Base-by-base conservation (phyloP, 306 rosid species). In the Cicer judaicum region DNA sequence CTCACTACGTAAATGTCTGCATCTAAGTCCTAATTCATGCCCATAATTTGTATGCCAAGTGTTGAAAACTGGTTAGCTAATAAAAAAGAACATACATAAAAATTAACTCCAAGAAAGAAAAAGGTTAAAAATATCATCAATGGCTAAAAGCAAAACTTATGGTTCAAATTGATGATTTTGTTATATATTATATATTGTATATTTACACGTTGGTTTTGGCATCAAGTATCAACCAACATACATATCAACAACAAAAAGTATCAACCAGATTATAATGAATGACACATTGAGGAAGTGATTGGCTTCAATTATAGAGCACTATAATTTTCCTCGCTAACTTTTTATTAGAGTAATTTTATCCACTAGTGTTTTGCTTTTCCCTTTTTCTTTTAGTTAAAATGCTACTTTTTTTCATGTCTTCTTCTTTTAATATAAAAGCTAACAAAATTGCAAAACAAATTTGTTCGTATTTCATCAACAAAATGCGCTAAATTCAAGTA, bases 221-320 rank as follows among this genome's bases (percentile, higher is more conserved):
- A 78, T 39, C 8, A 46, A 64, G 19, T 60, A 24, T 24, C 34
- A 24, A 24, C 34, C 34, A 24, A 0, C 3, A 24, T 24, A 24
- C 34, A 24, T 24, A 24, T 24, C 34, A 24, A 24, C 34, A 24
- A 24, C 34, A 24, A 24, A 24, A 46, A 64, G 19, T 60, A 60
- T 67, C 18, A 63, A 55, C 54, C 41, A 14, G 4, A 7, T 63
- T n/a, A 42, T 64, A 42, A 40, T 18, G 38, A 60, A 60, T n/a
- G 6, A 59, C 42, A 46, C 41, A 10, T 55, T 34, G 82, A 29
- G 68, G 11, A 9, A 40, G 48, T 53, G 11, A 65, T 19, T 18
- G 38, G 24, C 69, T 49, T 76, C 67, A 75, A 63, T 81, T 70
- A 75, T 81, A 44, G 64, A 70, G 74, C 81, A 81, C 73, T 69